Evolutionary conservation across 495 filamentous ascomycete species (phyloP).

Genomic region (Aspergillus cristatus): DNA sequence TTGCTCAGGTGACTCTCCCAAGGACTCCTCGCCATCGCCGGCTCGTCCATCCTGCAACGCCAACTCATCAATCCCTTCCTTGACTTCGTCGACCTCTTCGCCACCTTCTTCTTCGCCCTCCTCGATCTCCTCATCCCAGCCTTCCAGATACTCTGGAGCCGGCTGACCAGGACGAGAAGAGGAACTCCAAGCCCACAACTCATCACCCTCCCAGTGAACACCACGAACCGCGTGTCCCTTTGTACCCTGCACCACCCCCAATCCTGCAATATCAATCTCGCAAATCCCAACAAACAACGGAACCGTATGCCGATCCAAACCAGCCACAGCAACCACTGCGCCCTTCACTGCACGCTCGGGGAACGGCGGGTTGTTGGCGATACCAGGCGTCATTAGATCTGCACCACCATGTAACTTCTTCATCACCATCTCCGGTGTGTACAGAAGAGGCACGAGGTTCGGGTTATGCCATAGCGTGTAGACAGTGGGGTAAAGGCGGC

Average conservation of each 20-base stretch:
- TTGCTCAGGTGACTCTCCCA: conserved; percentile 8
- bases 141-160: conserved; percentile 41
- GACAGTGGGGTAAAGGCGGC: conserved; percentile 55
- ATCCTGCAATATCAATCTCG: conserved; percentile 53
- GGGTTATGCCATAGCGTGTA: conserved; percentile 64
- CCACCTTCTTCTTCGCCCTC: conserved; percentile 17
- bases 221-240: conserved; percentile 61
- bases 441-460: conserved; percentile 50
- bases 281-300: conserved; percentile 58
- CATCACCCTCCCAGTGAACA: conserved; percentile 67
- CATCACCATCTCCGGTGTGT: conserved; percentile 55
- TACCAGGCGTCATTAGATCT: conserved; percentile 67
- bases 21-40: conserved; percentile 19
- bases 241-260: conserved; percentile 50
- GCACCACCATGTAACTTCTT: conserved; percentile 56
- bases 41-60: conserved; percentile 24
- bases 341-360: conserved; percentile 51
- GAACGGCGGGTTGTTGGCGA: conserved; percentile 63
- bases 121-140: conserved; percentile 29
- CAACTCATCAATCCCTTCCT: conserved; percentile 31
- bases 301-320: conserved; percentile 48
- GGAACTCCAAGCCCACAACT: conserved; percentile 58
- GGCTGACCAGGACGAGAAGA: conserved; percentile 42
- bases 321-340: conserved; percentile 58
- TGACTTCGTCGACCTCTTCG: conserved; percentile 28